Base-by-base conservation (phyloP, 2,329 filamentous ascomycete species). In the Albophoma yamanashiensis region DNA sequence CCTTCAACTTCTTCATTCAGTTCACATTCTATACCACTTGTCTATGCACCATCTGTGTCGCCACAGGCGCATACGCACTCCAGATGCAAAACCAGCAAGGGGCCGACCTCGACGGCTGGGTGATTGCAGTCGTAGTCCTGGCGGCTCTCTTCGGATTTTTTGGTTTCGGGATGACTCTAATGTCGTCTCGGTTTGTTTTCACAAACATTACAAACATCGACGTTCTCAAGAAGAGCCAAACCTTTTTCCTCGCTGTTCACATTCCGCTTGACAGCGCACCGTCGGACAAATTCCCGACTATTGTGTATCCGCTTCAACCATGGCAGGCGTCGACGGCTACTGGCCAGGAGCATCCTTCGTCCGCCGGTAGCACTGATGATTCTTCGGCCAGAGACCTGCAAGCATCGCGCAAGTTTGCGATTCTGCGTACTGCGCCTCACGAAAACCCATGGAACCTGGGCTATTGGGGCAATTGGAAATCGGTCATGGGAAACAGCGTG, bases 1-100 rank as follows among this genome's bases (percentile, higher is more conserved):
- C 88, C 2, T 92, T 93, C 77, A 97, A 97, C 68, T 97, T 91
- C 74, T 97, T 99, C 69, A 78, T 92, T 14, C 94, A 97, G 65
- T 96, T 97, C 69, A 85, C 86, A 20, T 81, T 84, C 52, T 96
- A 94, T 71, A 85, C 85, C 1, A 76, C 84, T 5, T 67, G 91
- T 4, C 90, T 87, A 66, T 91, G 87, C 64, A 72, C 78, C 3
- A 82, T 89, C 61, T 74, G 82, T 12, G 74, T 95, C 57, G 81
- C 85, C 27, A 79, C 87, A 0, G 77, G 85, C 62, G 86, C 84
- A 2, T 82, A 88, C 59, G 87, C 86, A 62, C 72, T 92, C 4
- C 80, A 78, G 3, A 79, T 85, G 58, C 76, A 84, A 58, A 72
- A 75, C 25, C 68, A 73, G 12, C 74, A 79, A 53, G 80, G 69